phyloP scores from a whole-genome alignment of 177 flowering plant species.

The Vitis hybrid region DNA sequence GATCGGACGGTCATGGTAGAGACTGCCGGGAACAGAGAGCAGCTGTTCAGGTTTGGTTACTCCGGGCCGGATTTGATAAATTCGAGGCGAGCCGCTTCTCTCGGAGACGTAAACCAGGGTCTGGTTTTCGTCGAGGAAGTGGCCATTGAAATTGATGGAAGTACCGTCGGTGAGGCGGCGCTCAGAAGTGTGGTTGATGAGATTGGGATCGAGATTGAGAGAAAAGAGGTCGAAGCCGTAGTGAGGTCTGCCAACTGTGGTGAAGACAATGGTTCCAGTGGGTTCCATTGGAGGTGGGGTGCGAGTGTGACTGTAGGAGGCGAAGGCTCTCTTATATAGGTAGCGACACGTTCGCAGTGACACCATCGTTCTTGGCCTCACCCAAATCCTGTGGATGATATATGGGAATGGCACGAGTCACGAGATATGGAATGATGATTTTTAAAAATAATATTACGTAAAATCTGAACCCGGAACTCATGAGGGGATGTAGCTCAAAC shows the following conservation, averaged over 20 bases:
- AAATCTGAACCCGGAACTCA: too few species aligned
- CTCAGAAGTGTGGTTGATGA: slow-evolving; percentile 21
- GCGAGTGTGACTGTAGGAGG: neutral
- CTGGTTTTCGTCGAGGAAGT: slow-evolving; percentile 46
- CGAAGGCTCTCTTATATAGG: too few species aligned
- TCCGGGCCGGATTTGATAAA: slow-evolving; percentile 32
- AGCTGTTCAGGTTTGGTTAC: slow-evolving; percentile 32
- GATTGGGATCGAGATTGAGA: slow-evolving; percentile 19
- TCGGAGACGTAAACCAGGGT: slow-evolving; percentile 66
- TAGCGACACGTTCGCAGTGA: too few species aligned
- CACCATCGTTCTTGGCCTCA: neutral
- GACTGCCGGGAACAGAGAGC: slow-evolving; percentile 31
- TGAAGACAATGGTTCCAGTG: slow-evolving; percentile 57
- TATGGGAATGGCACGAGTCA: too few species aligned
- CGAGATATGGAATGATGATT: too few species aligned
- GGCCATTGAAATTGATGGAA: slow-evolving; percentile 81
- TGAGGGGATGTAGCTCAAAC: slow-evolving; percentile 63
- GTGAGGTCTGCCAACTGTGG: slow-evolving; percentile 51
- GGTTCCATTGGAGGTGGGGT: slow-evolving; percentile 19
- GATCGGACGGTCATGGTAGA: slow-evolving; percentile 77
- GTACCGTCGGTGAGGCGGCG: slow-evolving; percentile 68
- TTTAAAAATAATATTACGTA: too few species aligned
- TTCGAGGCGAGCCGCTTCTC: slow-evolving; percentile 51
- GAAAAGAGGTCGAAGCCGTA: slow-evolving; percentile 85
- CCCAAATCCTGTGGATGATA: neutral